phyloP scores from a whole-genome alignment of 1,284 basidiomycete species.

The Apiotrichum sp. region DNA sequence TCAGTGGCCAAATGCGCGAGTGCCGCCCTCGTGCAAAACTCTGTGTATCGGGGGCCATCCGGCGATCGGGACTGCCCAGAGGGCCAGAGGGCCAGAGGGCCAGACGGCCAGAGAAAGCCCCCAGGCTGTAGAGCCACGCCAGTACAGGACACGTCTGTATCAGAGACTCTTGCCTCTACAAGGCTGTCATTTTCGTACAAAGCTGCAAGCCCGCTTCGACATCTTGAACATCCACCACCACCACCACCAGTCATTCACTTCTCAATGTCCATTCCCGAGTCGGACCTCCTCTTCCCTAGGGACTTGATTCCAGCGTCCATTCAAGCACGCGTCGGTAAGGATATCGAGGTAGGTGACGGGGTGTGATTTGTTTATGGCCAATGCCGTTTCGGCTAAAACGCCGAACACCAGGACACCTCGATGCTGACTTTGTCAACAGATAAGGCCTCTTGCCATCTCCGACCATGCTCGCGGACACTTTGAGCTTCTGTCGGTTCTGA shows the following conservation, averaged over 20 bases:
- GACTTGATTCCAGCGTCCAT: constrained; percentile 26
- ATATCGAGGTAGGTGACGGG: constrained; percentile 22
- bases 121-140: too few species aligned
- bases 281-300: constrained; percentile 34
- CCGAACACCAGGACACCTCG: background rate
- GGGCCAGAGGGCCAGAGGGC: too few species aligned
- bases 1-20: too few species aligned
- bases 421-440: constrained; percentile 48
- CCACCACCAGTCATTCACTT: background rate
- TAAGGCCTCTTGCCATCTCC: constrained; percentile 86
- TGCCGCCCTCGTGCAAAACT: too few species aligned
- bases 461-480: constrained; percentile 83
- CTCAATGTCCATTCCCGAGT: constrained; percentile 4
- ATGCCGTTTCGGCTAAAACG: background rate
- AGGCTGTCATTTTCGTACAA: too few species aligned
- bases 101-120: too few species aligned
- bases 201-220: too few species aligned
- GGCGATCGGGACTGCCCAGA: too few species aligned
- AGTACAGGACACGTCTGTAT: too few species aligned
- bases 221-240: background rate
- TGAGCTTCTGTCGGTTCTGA: constrained; percentile 72
- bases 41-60: too few species aligned
- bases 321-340: constrained; percentile 22
- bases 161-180: too few species aligned
- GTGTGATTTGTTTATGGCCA: too few species aligned